phyloP scores from a whole-genome alignment of 192 early-diverging fungal genomes.

The Backusella tuberculispora region DNA sequence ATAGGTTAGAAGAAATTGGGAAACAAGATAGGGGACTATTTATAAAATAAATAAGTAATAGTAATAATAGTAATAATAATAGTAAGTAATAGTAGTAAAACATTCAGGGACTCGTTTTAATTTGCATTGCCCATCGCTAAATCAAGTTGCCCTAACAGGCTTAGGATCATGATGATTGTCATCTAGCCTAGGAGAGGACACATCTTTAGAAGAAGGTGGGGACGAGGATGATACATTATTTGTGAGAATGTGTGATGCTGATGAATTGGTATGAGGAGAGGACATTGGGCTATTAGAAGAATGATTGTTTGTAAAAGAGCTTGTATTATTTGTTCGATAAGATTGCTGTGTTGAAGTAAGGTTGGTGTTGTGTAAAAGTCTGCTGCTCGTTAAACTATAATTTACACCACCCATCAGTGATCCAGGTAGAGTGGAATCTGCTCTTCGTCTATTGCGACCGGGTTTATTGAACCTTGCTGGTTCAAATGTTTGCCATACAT shows the following conservation, averaged over 20 bases:
- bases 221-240: conserved; percentile 4
- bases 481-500: conserved; percentile 72
- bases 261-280: background rate
- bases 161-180: background rate
- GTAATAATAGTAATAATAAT: background rate
- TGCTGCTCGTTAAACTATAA: conserved; percentile 35
- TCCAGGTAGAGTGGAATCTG: conserved; percentile 25
- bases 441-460: conserved; percentile 32
- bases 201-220: conserved; percentile 2
- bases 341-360: conserved; percentile 12
- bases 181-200: background rate
- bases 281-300: background rate
- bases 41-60: conserved; percentile 12
- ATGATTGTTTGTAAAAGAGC: conserved; percentile 43
- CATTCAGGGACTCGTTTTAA: conserved; percentile 9
- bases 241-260: background rate
- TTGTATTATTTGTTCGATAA: background rate
- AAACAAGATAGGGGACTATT: conserved; percentile 5
- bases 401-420: conserved; percentile 32
- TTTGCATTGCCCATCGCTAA: background rate
- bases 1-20: conserved; percentile 10
- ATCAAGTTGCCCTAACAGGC: conserved; percentile 11
- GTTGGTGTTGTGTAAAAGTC: conserved; percentile 12
- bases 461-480: conserved; percentile 44
- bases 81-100: background rate